Evolutionary conservation across 352 stramenopile genomes (phyloP).

Genomic region (Phytopythium boreale): DNA sequence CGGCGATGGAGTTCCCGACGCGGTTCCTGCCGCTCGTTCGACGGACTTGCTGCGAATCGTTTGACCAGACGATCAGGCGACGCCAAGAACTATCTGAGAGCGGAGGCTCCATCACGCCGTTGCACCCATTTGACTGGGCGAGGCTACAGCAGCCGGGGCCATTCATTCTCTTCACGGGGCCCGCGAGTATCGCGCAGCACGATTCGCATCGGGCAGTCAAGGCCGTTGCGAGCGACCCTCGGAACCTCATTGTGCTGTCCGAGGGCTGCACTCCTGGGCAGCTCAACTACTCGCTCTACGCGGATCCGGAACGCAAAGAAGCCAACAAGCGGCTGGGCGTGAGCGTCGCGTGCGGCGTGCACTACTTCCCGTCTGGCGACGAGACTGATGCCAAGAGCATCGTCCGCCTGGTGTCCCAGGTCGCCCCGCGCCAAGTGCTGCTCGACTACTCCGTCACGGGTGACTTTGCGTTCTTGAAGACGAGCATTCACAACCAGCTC

Average conservation of each 20-base stretch:
- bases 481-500: constrained; percentile 50
- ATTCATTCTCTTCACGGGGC: constrained; percentile 79
- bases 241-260: constrained; percentile 84
- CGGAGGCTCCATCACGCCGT: not conserved
- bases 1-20: constrained; percentile 54
- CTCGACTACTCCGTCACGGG: constrained; percentile 58
- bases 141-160: constrained; percentile 52
- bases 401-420: constrained; percentile 61
- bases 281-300: constrained; percentile 82
- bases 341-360: constrained; percentile 67
- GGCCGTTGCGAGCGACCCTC: constrained; percentile 53
- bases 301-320: constrained; percentile 66
- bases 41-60: constrained; percentile 53
- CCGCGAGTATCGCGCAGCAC: constrained; percentile 68
- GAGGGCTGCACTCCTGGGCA: constrained; percentile 78
- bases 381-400: constrained; percentile 86
- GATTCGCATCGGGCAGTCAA: constrained; percentile 71
- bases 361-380: constrained; percentile 82
- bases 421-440: constrained; percentile 58
- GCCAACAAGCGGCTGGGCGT: constrained; percentile 71
- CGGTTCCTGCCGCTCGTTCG: constrained; percentile 57
- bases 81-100: not conserved
- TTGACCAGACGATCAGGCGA: constrained; percentile 16
- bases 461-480: constrained; percentile 66
- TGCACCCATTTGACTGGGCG: constrained; percentile 74